Percentiles rank a stretch among this genome's conserved stretches.
Evolutionary conservation across 495 filamentous ascomycete species (phyloP).

Genomic region (Lophiostoma macrostomum): DNA sequence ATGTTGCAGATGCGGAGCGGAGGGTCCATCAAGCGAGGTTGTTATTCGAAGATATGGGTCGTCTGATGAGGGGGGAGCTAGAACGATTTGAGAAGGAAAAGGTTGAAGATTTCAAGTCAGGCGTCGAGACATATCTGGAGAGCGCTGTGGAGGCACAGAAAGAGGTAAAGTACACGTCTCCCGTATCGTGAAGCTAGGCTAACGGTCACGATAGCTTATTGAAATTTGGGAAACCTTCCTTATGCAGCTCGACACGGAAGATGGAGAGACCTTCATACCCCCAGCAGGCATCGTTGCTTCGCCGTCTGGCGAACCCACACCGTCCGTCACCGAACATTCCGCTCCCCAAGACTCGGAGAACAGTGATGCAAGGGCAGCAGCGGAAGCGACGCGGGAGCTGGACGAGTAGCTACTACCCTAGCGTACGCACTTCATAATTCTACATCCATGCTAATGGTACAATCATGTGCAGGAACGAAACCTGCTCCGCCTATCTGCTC

Average conservation of each 20-base stretch:
- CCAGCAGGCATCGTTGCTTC: constrained; percentile 34
- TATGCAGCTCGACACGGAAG: constrained; percentile 89
- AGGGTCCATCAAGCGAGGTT: constrained; percentile 88
- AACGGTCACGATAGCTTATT: constrained; percentile 65
- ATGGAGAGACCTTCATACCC: constrained; percentile 50
- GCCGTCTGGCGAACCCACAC: constrained; percentile 1
- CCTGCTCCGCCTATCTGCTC: too few relatives aligned
- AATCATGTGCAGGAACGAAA: too few relatives aligned
- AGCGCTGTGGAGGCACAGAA: constrained; percentile 97
- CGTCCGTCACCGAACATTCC: background rate
- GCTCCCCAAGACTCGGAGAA: constrained; percentile 11
- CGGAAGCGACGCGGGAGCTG: constrained; percentile 9
- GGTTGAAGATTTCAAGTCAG: constrained; percentile 98
- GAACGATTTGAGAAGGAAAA: constrained; percentile 96
- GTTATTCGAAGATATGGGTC: constrained; percentile 96
- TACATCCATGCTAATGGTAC: too few relatives aligned
- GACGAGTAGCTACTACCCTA: constrained; percentile 16
- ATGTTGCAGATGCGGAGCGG: constrained; percentile 88
- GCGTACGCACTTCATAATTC: background rate
- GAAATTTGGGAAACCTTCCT: constrained; percentile 98
- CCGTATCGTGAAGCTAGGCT: background rate
- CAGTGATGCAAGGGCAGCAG: constrained; percentile 1
- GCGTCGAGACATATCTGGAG: constrained; percentile 95
- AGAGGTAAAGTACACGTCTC: constrained; percentile 62
- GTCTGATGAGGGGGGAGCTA: constrained; percentile 83